Evolutionary conservation across 2,329 filamentous ascomycete species (phyloP), one percentile per base, ranked within the genome.

Genomic region (Pseudogymnoascus sp.): DNA sequence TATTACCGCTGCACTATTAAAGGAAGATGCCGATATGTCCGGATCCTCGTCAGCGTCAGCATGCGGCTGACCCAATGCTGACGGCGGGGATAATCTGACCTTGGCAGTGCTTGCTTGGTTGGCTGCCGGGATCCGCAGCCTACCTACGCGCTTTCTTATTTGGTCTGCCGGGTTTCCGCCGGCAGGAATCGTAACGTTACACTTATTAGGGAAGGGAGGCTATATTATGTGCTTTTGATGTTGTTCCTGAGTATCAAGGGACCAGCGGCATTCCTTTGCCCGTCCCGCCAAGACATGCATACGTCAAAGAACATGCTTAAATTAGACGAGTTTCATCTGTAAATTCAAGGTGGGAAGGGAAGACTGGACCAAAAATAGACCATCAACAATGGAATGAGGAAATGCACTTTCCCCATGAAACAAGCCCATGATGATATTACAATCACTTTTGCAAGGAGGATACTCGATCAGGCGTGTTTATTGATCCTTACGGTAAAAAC

Each of bases 221-320:
- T 49, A n/a, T 7, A 23, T 9, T n/a, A 49, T 49, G 5, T 49
- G 12, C 14, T 25, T n/a, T 49, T 8, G 23, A 49, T 49, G 23
- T 14, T 49, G 43, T 28, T 49, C 23, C 23, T 25, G 23, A 49
- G 23, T 3, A 49, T 49, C 43, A 49, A 49, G 43, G 12, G 43
- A 28, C 43, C 23, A 49, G 7, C 3, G 14, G 43, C n/a, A 23
- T 49, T 49, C 14, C 23, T 0, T 28, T 16, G 43, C 6, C 43
- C 14, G 14, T 49, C 23, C 43, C 14, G 43, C 43, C 43, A 49
- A 49, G 43, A 28, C 43, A 28, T 49, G 43, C 43, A 49, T 49
- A 49, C 25, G 43, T 28, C 43, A 49, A 28, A 49, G 43, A 49
- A 49, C 43, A 49, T 49, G 43, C 43, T 49, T 49, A 28, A 49